Conservation (phyloP, 306 rosid genomes). For the Hippophae rhamnoides region DNA sequence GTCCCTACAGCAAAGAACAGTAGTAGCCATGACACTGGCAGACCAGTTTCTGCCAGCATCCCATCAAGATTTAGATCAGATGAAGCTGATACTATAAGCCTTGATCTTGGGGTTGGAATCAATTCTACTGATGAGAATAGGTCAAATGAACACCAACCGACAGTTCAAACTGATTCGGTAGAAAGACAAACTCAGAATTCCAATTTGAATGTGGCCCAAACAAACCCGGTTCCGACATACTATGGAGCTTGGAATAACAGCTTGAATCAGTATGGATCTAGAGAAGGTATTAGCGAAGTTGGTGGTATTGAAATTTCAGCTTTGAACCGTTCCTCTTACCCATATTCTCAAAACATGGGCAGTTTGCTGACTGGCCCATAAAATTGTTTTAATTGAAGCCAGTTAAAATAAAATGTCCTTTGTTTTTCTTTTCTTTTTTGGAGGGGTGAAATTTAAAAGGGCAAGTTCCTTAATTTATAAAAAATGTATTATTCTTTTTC, state of each 20-base stretch:
- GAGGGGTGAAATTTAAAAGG: slow-evolving; percentile 19
- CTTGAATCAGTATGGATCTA: slow-evolving; percentile 49
- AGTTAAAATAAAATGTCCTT: slow-evolving; percentile 22
- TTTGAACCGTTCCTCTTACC: slow-evolving; percentile 54
- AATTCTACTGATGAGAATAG: slow-evolving; percentile 47
- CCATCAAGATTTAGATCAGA: slow-evolving; percentile 53
- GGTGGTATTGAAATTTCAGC: slow-evolving; percentile 30
- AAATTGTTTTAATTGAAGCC: slow-evolving; percentile 19
- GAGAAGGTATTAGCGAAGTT: slow-evolving; percentile 49
- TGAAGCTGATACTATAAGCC: slow-evolving; percentile 72
- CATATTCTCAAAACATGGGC: slow-evolving; percentile 70
- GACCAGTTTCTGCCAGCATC: slow-evolving; percentile 26
- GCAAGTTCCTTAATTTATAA: slow-evolving; percentile 27
- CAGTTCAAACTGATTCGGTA: slow-evolving; percentile 12
- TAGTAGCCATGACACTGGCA: slow-evolving; percentile 63
- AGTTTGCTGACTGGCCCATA: slow-evolving; percentile 77
- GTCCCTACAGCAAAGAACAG: slow-evolving; percentile 78
- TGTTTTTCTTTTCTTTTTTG: slow-evolving; percentile 9
- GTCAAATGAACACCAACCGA: slow-evolving; percentile 29
- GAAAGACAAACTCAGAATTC: slow-evolving; percentile 46
- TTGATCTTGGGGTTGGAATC: slow-evolving; percentile 93
- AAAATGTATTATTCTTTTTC: slow-evolving; percentile 23
- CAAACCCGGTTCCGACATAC: slow-evolving; percentile 36
- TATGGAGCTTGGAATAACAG: slow-evolving; percentile 53
- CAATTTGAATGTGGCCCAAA: slow-evolving; percentile 48